phyloP scores from a whole-genome alignment of 2,329 filamentous ascomycete genomes.

The Tolypocladium amazonense region DNA sequence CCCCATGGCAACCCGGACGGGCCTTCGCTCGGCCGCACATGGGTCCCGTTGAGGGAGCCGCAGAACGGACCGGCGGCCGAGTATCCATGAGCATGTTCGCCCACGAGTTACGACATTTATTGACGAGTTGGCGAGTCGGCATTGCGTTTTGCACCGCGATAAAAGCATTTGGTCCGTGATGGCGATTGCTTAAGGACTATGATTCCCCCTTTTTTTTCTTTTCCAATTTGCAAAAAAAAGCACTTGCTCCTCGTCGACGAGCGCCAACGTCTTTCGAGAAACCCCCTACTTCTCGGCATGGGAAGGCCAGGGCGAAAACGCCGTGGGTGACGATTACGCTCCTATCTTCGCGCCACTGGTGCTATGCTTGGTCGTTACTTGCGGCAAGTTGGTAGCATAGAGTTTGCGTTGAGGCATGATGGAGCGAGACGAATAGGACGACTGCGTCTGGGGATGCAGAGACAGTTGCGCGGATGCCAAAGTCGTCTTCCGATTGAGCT shows the following conservation, averaged over 20 bases:
- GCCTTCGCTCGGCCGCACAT: constrained; percentile 32
- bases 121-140: constrained; percentile 7
- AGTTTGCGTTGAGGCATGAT: neutral
- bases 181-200: neutral
- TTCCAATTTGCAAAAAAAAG: neutral
- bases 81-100: constrained; percentile 17
- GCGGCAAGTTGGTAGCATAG: neutral
- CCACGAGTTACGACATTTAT: constrained; percentile 8
- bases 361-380: neutral
- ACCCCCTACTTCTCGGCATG: neutral
- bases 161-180: constrained; percentile 5
- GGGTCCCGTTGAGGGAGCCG: constrained; percentile 25
- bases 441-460: neutral
- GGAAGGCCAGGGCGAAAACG: neutral
- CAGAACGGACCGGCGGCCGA: constrained; percentile 13
- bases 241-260: neutral
- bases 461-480: too few species aligned
- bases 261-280: neutral
- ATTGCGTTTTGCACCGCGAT: constrained; percentile 10
- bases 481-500: neutral
- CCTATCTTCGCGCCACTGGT: neutral
- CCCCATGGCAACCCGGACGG: constrained; percentile 26
- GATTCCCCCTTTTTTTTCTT: neutral
- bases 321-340: neutral
- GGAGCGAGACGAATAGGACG: neutral